Conservation (phyloP, 2,329 filamentous ascomycete species). For the Fusarium verticillioides region DNA sequence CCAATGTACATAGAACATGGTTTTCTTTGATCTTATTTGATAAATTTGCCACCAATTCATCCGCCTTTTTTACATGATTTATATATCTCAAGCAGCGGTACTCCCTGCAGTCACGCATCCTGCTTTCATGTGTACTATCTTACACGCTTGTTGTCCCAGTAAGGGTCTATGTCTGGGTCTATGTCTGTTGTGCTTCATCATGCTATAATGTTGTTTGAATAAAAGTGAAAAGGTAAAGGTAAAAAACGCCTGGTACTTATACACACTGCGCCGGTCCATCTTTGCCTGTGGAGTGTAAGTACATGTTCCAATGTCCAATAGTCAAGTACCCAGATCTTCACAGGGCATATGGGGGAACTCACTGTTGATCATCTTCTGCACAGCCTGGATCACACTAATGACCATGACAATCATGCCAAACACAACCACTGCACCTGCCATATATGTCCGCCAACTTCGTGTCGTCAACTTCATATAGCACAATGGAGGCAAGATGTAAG, state of each 20-base stretch:
- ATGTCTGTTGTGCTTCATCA: conserved; percentile 29
- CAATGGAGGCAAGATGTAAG: conserved; percentile 93
- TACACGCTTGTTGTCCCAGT: conserved; percentile 14
- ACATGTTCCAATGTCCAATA: neutral
- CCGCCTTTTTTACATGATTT: conserved; percentile 30
- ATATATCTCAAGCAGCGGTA: neutral
- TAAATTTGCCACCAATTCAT: conserved; percentile 3
- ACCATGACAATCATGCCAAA: conserved; percentile 86
- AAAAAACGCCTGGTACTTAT: conserved; percentile 18
- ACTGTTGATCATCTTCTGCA: conserved; percentile 72
- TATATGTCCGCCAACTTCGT: conserved; percentile 76
- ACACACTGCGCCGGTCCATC: conserved; percentile 43
- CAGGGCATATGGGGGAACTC: neutral
- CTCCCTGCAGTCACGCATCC: conserved; percentile 4
- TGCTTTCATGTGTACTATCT: conserved; percentile 10
- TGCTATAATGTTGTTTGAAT: conserved; percentile 17
- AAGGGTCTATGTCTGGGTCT: conserved; percentile 37
- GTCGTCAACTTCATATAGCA: conserved; percentile 95
- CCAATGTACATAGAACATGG: conserved; percentile 4
- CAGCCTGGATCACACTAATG: conserved; percentile 80
- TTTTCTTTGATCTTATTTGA: conserved; percentile 4
- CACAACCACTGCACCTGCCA: conserved; percentile 76
- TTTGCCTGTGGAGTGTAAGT: conserved; percentile 40
- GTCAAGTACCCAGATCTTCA: neutral
- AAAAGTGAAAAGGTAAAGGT: neutral